phyloP scores from a whole-genome alignment of 352 stramenopile species.

The Peronospora belbahrii region DNA sequence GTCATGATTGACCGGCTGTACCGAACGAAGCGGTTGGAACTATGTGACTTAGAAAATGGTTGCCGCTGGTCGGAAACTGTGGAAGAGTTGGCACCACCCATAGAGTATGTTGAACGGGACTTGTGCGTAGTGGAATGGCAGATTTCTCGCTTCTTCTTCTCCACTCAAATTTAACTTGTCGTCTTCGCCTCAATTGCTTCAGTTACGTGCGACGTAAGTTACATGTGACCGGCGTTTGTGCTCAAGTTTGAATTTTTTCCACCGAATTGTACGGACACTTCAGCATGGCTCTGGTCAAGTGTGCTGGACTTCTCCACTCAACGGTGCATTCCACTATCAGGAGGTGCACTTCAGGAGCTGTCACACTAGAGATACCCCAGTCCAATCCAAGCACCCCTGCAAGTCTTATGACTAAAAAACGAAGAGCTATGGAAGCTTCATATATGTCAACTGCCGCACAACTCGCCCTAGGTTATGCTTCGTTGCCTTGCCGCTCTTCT shows the following conservation, averaged over 20 bases:
- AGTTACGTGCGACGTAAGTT: conserved; percentile 2
- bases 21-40: conserved; percentile 27
- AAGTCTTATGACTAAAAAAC: no score
- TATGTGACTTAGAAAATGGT: conserved; percentile 5
- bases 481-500: no score
- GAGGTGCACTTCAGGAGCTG: no score
- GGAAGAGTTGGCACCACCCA: conserved; percentile 3
- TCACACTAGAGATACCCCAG: no score
- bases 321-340: no score
- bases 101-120: conserved; percentile 8
- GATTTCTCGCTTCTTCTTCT: conserved; percentile 22
- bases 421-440: no score
- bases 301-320: conserved; percentile 18
- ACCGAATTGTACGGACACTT: conserved; percentile 9
- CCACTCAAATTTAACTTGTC: conserved; percentile 12
- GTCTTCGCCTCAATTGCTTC: not conserved
- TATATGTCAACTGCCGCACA: no score
- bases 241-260: conserved; percentile 10
- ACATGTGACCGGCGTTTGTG: conserved; percentile 20
- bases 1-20: conserved; percentile 25
- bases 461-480: no score
- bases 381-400: no score
- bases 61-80: conserved; percentile 6
- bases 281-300: conserved; percentile 20
- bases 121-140: conserved; percentile 14